phyloP scores from a whole-genome alignment of 257 asterid genomes.

The Ocimum tenuiflorum region DNA sequence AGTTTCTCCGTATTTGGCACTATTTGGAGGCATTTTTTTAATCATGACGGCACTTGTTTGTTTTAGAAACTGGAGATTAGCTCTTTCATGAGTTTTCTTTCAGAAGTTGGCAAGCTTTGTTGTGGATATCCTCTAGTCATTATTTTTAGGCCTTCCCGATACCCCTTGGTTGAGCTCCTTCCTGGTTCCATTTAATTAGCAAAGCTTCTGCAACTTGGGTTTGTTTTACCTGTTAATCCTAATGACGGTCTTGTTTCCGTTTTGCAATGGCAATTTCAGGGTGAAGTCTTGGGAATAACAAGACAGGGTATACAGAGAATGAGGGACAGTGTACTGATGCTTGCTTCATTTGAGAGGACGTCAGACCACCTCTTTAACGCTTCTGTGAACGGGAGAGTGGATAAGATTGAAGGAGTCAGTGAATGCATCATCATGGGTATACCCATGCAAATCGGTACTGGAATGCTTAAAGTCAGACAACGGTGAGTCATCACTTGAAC shows the following conservation, averaged over 20 bases:
- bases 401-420: constrained; percentile 83
- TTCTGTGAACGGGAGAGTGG: constrained; percentile 70
- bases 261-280: constrained; percentile 38
- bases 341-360: constrained; percentile 92
- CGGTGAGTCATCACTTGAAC: constrained; percentile 31
- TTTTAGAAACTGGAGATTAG: neutral
- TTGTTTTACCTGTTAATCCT: neutral
- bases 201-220: neutral
- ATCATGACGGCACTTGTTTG: no score
- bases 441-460: constrained; percentile 83
- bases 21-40: no score
- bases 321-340: constrained; percentile 83
- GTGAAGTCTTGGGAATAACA: constrained; percentile 88
- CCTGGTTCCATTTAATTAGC: neutral
- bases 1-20: neutral
- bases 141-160: neutral
- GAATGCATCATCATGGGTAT: constrained; percentile 94
- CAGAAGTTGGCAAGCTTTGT: neutral
- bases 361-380: constrained; percentile 86
- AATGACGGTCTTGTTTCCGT: neutral
- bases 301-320: constrained; percentile 75
- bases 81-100: neutral
- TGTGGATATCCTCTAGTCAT: neutral
- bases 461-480: constrained; percentile 82
- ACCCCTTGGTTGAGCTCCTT: neutral